Conservation (phyloP, 148 eudicot genomes). For the Rheum nobile region DNA sequence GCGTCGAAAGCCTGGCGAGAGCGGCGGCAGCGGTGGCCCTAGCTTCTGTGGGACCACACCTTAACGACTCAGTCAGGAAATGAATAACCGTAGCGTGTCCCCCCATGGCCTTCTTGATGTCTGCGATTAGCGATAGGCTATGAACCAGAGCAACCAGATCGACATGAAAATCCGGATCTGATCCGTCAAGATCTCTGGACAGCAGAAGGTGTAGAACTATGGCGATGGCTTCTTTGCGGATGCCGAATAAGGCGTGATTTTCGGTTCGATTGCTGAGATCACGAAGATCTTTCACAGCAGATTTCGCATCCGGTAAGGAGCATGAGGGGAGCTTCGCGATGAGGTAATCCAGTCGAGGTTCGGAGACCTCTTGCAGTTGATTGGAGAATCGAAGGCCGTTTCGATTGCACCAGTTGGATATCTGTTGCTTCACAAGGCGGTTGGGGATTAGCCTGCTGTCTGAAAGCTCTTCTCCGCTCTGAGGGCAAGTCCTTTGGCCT, state of each 20-base stretch:
- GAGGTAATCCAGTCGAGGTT: too few species aligned
- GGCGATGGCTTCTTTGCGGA: conserved; percentile 22
- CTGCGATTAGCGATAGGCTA: conserved; percentile 29
- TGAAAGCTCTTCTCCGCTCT: conserved; percentile 13
- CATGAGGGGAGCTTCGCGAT: too few species aligned
- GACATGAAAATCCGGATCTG: conserved; percentile 35
- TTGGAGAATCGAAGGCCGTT: too few species aligned
- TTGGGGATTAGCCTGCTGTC: conserved; percentile 66
- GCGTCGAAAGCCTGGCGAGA: conserved; percentile 28
- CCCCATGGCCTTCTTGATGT: conserved; percentile 27
- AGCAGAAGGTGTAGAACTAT: conserved; percentile 29
- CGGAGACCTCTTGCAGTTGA: too few species aligned
- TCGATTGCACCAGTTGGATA: conserved; percentile 16
- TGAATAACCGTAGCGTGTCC: conserved; percentile 30
- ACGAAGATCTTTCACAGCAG: background rate
- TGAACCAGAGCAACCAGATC: conserved; percentile 34
- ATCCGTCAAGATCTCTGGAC: conserved; percentile 2
- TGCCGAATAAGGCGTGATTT: conserved; percentile 28
- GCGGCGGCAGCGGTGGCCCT: conserved; percentile 46
- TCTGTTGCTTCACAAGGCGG: conserved; percentile 53
- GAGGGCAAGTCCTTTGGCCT: too few species aligned
- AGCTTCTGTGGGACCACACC: conserved; percentile 24
- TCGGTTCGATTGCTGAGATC: conserved; percentile 18
- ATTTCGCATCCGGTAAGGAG: too few species aligned
- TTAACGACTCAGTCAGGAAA: conserved; percentile 33